Base-by-base conservation (phyloP, 2,329 filamentous ascomycete genomes). In the Pezicula rhizophila region DNA sequence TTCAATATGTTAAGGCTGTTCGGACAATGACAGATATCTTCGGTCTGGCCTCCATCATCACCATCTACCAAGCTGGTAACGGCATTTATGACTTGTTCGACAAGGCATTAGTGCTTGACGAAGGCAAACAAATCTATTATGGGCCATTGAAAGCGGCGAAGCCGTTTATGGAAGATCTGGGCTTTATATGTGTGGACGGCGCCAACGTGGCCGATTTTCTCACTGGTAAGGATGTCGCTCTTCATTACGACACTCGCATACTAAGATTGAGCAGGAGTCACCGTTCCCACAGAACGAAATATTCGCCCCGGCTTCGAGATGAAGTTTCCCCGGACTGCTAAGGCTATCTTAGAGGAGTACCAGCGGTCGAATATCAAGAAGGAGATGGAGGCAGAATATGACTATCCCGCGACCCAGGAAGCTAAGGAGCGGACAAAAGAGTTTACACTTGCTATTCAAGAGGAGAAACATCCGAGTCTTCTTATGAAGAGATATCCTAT, bases 61-160 rank as follows among this genome's bases (percentile, higher is more conserved):
- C 81, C 0, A 69, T 86, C 0, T 87, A 88, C 60, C 84, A 87
- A 60, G 84, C 84, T 3, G 80, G 81, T 5, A 84, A 87, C 47
- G 80, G 77, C 20, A 86, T 87, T 50, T 86, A 85, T 61, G 70
- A 84, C 23, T 71, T 82, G 0, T 87, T 87, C 60, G 82, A 87
- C 61, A 87, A 87, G 59, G 82, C 85, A 0, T 69, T 87, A 0
- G 75, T 87, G 8, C 72, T 87, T 3, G 82, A 87, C 42, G 75
- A 80, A 49, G 84, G 84, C 42, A 79, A 80, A 52, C 64, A 87
- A 56, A 73, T 85, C 42, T 87, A 76, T 67, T 86, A 84, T 53
- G 84, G 84, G 0, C 74, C 81, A 0, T 68, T 73, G 54, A 65
- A 71, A 5, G 70, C 82, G 51, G 84, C 84, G 0, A 67, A 72